phyloP scores from a whole-genome alignment of 2,329 filamentous ascomycete genomes.

The Xylogone sp. region DNA sequence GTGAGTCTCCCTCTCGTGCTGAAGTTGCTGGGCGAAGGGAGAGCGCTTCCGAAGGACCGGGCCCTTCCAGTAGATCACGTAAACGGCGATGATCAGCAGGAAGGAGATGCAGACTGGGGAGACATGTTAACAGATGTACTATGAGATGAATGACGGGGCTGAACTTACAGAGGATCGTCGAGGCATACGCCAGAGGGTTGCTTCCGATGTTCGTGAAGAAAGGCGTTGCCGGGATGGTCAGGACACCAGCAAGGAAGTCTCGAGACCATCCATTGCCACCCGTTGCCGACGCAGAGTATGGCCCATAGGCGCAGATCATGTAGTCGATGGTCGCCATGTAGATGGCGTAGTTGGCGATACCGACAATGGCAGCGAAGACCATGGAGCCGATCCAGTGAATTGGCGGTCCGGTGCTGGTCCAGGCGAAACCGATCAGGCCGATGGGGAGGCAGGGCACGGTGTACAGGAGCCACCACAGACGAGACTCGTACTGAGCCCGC shows the following conservation, averaged over 20 bases:
- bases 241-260: constrained; percentile 69
- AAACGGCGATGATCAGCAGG: constrained; percentile 58
- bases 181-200: constrained; percentile 53
- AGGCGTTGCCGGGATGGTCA: constrained; percentile 64
- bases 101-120: constrained; percentile 49
- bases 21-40: constrained; percentile 61
- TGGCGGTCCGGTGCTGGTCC: constrained; percentile 60
- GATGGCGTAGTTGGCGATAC: constrained; percentile 68
- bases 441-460: constrained; percentile 58
- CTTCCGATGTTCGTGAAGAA: constrained; percentile 58
- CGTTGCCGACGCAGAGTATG: constrained; percentile 70
- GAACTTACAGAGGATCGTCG: constrained; percentile 53
- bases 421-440: constrained; percentile 67
- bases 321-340: constrained; percentile 78
- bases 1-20: constrained; percentile 21
- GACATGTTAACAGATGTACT: not conserved
- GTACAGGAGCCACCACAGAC: constrained; percentile 62
- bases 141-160: not conserved
- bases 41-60: constrained; percentile 56
- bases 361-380: constrained; percentile 62
- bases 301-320: constrained; percentile 71
- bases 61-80: constrained; percentile 64
- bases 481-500: constrained; percentile 64
- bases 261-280: constrained; percentile 73
- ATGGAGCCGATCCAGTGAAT: constrained; percentile 66